Percentiles rank a stretch among this genome's conserved stretches.
Evolutionary conservation across 192 early-diverging fungal species (phyloP).

Genomic region (Cetraspora pellucida): DNA sequence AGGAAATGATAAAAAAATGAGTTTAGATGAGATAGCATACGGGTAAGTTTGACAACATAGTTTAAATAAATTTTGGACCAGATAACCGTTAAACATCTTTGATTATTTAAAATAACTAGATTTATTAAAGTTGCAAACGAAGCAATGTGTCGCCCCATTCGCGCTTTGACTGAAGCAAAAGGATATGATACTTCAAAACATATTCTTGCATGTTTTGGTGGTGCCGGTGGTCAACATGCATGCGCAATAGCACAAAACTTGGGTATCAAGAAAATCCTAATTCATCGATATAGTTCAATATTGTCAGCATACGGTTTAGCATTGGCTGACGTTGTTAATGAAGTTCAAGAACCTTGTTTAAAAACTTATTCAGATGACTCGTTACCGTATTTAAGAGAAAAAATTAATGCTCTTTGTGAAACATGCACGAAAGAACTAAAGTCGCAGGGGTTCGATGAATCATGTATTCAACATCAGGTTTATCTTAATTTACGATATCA

Average conservation of each 20-base stretch:
- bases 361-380: constrained; percentile 47
- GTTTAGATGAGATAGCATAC: constrained; percentile 84
- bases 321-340: constrained; percentile 90
- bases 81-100: neutral
- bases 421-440: constrained; percentile 56
- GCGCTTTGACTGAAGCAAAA: constrained; percentile 88
- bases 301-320: constrained; percentile 92
- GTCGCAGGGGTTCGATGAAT: constrained; percentile 69
- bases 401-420: constrained; percentile 51
- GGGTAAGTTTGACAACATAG: constrained; percentile 48
- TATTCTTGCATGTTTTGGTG: constrained; percentile 90
- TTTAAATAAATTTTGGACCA: neutral
- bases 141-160: constrained; percentile 93
- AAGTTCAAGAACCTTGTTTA: constrained; percentile 82
- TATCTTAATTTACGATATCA: constrained; percentile 91
- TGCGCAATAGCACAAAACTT: constrained; percentile 88
- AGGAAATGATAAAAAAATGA: constrained; percentile 56
- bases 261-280: constrained; percentile 82
- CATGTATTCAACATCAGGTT: constrained; percentile 58
- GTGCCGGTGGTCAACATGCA: constrained; percentile 95
- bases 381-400: constrained; percentile 50
- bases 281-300: constrained; percentile 89
- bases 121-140: constrained; percentile 97
- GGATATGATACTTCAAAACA: constrained; percentile 87
- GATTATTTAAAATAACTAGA: constrained; percentile 15